Base-by-base conservation (phyloP, 768 basidiomycete genomes). In the Cubamyces sp. region DNA sequence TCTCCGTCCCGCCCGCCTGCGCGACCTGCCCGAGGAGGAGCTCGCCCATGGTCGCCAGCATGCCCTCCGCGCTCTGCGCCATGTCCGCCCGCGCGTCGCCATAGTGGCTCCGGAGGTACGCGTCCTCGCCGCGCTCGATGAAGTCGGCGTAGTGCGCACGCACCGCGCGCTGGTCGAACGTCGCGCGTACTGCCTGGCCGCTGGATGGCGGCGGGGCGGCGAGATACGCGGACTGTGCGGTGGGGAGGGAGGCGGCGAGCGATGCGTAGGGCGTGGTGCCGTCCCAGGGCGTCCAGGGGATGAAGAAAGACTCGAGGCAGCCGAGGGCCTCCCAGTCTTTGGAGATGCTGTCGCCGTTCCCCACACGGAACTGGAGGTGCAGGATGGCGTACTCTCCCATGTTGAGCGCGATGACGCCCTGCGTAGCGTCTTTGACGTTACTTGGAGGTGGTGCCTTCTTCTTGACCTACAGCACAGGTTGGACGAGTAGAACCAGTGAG, bases 331-430 rank as follows among this genome's bases (percentile, higher is more conserved):
- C 51, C 50, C 50, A 60, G 34, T 60, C 59, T 23, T 53, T 53
- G 23, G 41, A 30, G 43, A 53, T 28, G 21, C 25, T 47, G 34
- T 37, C 30, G 34, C 59, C 59, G 59, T 60, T 34, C 16, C 59
- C 59, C 18, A 60, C 45, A 51, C 59, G 59, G 52, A 60, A 60
- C 18, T 60, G 59, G 19, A 53, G 28, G 26, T 54, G 51, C 43
- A 60, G 21, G 43, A 60, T 47, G 18, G 45, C 59, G 45, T 47
- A 60, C 1, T 60, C 59, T 42, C 59, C 59, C 16, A 34, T 46
- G 21, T 46, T 15, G 34, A 60, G 59, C 7, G 49, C 43, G 34
- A 60, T 23, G 34, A 51, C 41, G 34, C 51, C 59, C 15, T 28
- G 34, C 16, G 30, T 12, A n/a, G 42, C 42, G 30, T 60, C 30